Conservation (phyloP, 1,284 basidiomycete genomes). For the Melampsora larici-populina region DNA sequence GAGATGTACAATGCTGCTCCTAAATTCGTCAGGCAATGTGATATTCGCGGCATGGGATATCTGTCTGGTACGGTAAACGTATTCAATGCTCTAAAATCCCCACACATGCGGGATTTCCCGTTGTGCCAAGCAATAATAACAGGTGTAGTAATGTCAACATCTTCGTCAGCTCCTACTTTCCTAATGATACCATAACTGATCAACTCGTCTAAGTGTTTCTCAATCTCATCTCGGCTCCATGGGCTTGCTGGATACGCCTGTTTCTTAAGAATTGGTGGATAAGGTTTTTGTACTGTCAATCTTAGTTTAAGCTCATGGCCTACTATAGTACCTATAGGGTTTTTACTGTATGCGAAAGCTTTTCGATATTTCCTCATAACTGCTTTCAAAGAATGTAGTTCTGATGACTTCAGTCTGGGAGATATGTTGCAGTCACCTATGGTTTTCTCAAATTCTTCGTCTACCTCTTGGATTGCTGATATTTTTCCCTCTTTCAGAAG, state of each 20-base stretch:
- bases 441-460: background rate
- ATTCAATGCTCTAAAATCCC: slow-evolving; percentile 7
- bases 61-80: too few species aligned
- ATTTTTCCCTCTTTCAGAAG: too few species aligned
- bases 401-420: too few species aligned
- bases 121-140: too few species aligned
- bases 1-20: background rate
- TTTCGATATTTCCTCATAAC: too few species aligned
- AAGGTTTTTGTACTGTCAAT: background rate
- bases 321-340: background rate
- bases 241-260: background rate
- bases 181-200: background rate
- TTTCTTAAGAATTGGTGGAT: slow-evolving; percentile 5
- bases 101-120: too few species aligned
- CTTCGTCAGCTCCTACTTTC: background rate
- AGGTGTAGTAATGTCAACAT: too few species aligned
- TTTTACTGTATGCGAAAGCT: too few species aligned
- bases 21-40: too few species aligned
- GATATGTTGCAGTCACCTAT: too few species aligned
- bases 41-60: too few species aligned
- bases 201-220: slow-evolving; percentile 9
- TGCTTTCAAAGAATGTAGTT: background rate
- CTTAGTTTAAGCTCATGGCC: background rate
- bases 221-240: background rate
- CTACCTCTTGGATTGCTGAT: background rate